Conservation (phyloP, 352 stramenopile genomes). For the Pythium brachiatum region DNA sequence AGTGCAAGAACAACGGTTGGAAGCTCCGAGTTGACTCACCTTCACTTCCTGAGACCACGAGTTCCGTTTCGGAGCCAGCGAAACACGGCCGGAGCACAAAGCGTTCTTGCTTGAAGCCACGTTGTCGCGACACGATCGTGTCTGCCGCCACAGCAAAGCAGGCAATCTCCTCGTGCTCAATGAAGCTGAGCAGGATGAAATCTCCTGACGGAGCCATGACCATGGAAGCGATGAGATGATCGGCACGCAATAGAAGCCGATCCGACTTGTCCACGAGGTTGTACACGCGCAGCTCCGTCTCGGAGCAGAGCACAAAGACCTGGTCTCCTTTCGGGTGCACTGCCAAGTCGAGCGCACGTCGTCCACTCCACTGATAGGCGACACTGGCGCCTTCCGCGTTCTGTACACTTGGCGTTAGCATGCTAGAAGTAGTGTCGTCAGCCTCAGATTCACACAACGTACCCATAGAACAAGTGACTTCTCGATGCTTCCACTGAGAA, state of each 20-base stretch:
- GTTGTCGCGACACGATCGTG: slow-evolving; percentile 44
- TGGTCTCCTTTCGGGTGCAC: slow-evolving; percentile 53
- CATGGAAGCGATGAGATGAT: slow-evolving; percentile 62
- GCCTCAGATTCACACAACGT: slow-evolving; percentile 1
- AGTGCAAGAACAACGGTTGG: no score
- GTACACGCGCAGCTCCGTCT: slow-evolving; percentile 59
- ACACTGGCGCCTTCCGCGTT: slow-evolving; percentile 47
- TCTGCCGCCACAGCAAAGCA: slow-evolving; percentile 49
- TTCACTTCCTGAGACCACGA: slow-evolving; percentile 71
- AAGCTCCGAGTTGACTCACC: slow-evolving; percentile 26
- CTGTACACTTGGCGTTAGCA: slow-evolving; percentile 7
- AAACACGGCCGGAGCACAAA: slow-evolving; percentile 72
- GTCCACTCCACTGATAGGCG: slow-evolving; percentile 66
- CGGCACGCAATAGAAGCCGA: slow-evolving; percentile 45
- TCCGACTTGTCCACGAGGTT: slow-evolving; percentile 60
- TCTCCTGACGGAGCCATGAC: slow-evolving; percentile 38
- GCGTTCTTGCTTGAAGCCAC: slow-evolving; percentile 55
- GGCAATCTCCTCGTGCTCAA: slow-evolving; percentile 57
- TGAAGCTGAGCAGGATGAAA: slow-evolving; percentile 59
- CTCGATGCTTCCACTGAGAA: slow-evolving; percentile 67
- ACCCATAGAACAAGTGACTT: slow-evolving; percentile 80
- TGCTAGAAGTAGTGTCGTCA: neutral
- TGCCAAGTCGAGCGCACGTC: slow-evolving; percentile 53
- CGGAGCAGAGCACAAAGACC: slow-evolving; percentile 57
- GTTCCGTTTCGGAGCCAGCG: slow-evolving; percentile 39